Percentiles rank a stretch among this genome's conserved stretches.
Conservation (phyloP, 116 monocot species). For the Iris pallida region DNA sequence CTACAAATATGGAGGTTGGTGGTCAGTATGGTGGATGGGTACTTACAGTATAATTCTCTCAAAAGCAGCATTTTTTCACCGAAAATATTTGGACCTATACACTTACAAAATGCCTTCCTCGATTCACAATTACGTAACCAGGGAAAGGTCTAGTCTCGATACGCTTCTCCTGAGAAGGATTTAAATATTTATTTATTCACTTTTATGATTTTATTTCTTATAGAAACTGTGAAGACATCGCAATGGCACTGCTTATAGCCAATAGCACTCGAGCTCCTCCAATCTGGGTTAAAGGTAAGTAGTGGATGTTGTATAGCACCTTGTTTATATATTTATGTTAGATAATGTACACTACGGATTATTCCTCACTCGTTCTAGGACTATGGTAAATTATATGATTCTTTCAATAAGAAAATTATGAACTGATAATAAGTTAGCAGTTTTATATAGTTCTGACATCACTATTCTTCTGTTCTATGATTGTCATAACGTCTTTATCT, state of each 20-base stretch:
- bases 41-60: constrained; percentile 70
- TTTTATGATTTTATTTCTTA: neutral
- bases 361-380: too few species aligned
- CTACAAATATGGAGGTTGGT: constrained; percentile 60
- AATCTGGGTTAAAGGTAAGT: constrained; percentile 49
- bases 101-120: constrained; percentile 44
- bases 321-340: constrained; percentile 25
- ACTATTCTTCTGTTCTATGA: too few species aligned
- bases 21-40: constrained; percentile 74
- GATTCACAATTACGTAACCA: constrained; percentile 45
- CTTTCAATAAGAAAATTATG: too few species aligned
- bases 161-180: neutral
- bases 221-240: constrained; percentile 55
- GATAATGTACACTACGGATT: neutral
- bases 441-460: too few species aligned
- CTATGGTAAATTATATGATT: too few species aligned
- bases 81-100: constrained; percentile 50
- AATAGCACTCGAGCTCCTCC: constrained; percentile 41
- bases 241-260: constrained; percentile 42
- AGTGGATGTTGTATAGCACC: constrained; percentile 27
- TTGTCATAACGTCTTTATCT: too few species aligned
- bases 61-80: constrained; percentile 66
- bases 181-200: neutral
- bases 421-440: too few species aligned
- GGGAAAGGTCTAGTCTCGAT: constrained; percentile 36